Conservation (phyloP, 2,329 filamentous ascomycete species). For the Pyrenochaeta sp. region DNA sequence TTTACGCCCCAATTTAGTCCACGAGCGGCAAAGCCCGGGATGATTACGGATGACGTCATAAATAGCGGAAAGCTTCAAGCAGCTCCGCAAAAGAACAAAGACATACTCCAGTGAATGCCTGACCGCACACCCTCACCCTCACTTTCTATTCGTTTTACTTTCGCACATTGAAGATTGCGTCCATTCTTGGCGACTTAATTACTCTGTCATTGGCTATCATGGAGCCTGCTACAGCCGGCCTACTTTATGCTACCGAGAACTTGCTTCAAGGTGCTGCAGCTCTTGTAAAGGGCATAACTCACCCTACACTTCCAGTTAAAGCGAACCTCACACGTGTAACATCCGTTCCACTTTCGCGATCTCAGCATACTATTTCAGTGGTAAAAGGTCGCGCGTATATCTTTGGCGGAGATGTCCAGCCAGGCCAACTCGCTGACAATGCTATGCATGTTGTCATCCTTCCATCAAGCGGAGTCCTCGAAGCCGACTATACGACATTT, state of each 20-base stretch:
- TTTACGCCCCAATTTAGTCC: no score
- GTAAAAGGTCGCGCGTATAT: conserved; percentile 65
- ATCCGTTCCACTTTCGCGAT: conserved; percentile 56
- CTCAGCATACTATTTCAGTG: conserved; percentile 62
- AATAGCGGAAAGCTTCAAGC: no score
- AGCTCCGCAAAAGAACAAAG: conserved; percentile 14
- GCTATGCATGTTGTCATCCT: conserved; percentile 63
- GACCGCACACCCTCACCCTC: background rate
- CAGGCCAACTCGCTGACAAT: conserved; percentile 56
- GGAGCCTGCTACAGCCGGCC: conserved; percentile 50
- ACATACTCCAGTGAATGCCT: conserved; percentile 2
- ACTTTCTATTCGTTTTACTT: background rate
- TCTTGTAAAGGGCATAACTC: conserved; percentile 57
- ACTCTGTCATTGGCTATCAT: conserved; percentile 50
- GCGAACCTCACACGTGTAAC: conserved; percentile 60
- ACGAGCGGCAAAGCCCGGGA: no score
- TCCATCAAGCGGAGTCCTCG: conserved; percentile 54
- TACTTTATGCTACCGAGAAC: conserved; percentile 48
- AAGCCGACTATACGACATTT: conserved; percentile 53
- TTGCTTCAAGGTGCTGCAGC: conserved; percentile 53
- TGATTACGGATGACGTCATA: no score
- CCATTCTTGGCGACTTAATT: background rate
- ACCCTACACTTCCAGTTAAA: conserved; percentile 62
- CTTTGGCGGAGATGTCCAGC: conserved; percentile 59
- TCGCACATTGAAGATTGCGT: background rate